Conservation (phyloP, 1,139 yeast genomes). For the Torulaspora globosa region DNA sequence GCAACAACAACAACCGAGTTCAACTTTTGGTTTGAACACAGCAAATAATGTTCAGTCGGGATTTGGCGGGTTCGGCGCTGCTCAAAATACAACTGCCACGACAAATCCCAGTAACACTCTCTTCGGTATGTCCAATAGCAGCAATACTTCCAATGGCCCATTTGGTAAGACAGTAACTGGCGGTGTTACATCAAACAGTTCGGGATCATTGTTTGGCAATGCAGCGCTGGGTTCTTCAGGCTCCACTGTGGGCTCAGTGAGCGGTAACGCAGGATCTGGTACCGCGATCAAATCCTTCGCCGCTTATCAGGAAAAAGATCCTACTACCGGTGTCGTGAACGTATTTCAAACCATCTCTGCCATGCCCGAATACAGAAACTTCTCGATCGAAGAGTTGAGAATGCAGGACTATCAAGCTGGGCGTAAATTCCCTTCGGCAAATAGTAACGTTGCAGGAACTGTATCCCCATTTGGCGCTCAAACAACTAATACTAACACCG, state of each 20-base stretch:
- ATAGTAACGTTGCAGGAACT: conserved; percentile 27
- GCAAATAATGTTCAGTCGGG: conserved; percentile 43
- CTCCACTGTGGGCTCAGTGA: conserved; percentile 34
- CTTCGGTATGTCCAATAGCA: conserved; percentile 38
- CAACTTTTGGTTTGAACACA: conserved; percentile 38
- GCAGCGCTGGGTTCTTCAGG: conserved; percentile 37
- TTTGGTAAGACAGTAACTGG: conserved; percentile 29
- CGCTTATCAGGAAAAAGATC: conserved; percentile 68
- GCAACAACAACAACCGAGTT: conserved; percentile 32
- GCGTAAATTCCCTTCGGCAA: conserved; percentile 42
- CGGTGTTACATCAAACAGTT: conserved; percentile 16
- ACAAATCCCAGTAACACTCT: conserved; percentile 35
- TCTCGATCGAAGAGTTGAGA: conserved; percentile 83
- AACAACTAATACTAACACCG: conserved; percentile 22
- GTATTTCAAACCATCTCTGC: conserved; percentile 71
- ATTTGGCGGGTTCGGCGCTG: conserved; percentile 58
- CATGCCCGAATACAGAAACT: conserved; percentile 86
- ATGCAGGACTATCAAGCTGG: conserved; percentile 80
- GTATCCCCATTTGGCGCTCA: conserved; percentile 36
- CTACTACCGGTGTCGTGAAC: conserved; percentile 52
- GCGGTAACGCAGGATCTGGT: conserved; percentile 54
- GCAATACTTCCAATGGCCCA: conserved; percentile 26
- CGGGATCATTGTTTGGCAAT: conserved; percentile 38
- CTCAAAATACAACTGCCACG: conserved; percentile 31
- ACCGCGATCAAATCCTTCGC: conserved; percentile 68